Evolutionary conservation across 345 rosid species (phyloP), one percentile per base, ranked within the genome.

Genomic region (Brassica incana): DNA sequence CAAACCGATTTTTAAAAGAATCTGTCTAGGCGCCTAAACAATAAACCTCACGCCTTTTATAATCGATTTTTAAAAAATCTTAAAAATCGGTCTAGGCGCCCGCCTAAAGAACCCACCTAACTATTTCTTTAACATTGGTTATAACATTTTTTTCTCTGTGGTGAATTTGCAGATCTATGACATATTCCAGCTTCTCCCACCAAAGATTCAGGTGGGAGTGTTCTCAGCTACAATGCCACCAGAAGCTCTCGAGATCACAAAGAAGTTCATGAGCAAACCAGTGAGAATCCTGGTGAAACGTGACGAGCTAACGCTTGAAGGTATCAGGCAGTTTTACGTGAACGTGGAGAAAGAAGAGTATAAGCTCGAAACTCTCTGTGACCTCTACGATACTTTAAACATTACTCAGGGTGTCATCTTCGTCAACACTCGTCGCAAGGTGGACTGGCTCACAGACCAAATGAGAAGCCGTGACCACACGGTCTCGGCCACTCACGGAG

Each of bases 351-450:
- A 85, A 65, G 92, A 90, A 79, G 92, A 90, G 7, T 87, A 90
- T 90, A 90, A 90, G 85, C 91, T 88, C 0, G 95, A 90, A 71
- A 88, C 92, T 2, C 89, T 89, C 6, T 89, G 92, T 64, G 95
- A 90, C 75, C 85, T 89, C 2, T 90, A 89, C 48, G 95, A 90
- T 80, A 89, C 91, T 16, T 50, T 88, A 54, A 86, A 86, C 48
- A 86, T 86, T 69, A 86, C 88, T 23, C 88, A 85, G 68, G 85
- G 88, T 64, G 87, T 88, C 16, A 85, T 88, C 74, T 86, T 88
- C 3, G 88, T 85, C 23, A 86, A 88, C 83, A 85, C 88, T 14
- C 81, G 88, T 43, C 87, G 89, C 75, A 88, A 88, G 79, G 88
- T 88, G 0, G 91, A 88, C 68, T 88, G 91, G 91, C 91, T 88